Conservation (phyloP, 1,284 basidiomycete species). For the Exsudoporus floridanus region DNA sequence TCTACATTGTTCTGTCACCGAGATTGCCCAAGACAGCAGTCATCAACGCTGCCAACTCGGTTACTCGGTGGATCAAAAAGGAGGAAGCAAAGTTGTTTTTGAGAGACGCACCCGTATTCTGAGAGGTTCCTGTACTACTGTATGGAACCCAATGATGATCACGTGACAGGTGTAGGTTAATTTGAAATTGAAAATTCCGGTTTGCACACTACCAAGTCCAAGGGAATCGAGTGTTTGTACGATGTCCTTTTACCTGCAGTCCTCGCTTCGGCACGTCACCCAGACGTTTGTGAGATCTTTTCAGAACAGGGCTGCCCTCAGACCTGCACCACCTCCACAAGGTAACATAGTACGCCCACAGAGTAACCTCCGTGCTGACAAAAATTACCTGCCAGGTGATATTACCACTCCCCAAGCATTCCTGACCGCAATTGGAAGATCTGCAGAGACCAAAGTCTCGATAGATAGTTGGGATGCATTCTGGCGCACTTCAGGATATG, state of each 20-base stretch:
- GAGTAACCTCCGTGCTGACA: slow-evolving; percentile 9
- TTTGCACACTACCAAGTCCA: not conserved
- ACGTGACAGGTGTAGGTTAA: slow-evolving; percentile 14
- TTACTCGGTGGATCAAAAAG: slow-evolving; percentile 87
- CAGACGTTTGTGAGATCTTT: slow-evolving; percentile 38
- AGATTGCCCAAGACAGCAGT: slow-evolving; percentile 82
- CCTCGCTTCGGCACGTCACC: slow-evolving; percentile 16
- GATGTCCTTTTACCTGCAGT: slow-evolving; percentile 26
- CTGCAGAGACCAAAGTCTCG: slow-evolving; percentile 60
- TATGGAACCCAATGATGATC: slow-evolving; percentile 2
- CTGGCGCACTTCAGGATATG: slow-evolving; percentile 58
- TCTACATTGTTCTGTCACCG: slow-evolving; percentile 85
- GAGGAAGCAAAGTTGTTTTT: slow-evolving; percentile 84
- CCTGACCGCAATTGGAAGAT: slow-evolving; percentile 69
- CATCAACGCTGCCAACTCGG: slow-evolving; percentile 83
- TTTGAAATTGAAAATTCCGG: not conserved
- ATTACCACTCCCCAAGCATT: slow-evolving; percentile 60
- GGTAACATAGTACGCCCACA: slow-evolving; percentile 14
- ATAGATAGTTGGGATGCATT: slow-evolving; percentile 64
- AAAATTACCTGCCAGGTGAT: slow-evolving; percentile 33
- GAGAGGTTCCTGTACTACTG: slow-evolving; percentile 18
- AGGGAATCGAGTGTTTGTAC: not conserved
- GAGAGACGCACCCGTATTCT: slow-evolving; percentile 86
- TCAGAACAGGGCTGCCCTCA: slow-evolving; percentile 40
- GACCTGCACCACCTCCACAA: slow-evolving; percentile 29